Percentiles rank a stretch among this genome's conserved stretches.
Conservation (phyloP, 768 basidiomycete genomes). For the Suillus placidus region DNA sequence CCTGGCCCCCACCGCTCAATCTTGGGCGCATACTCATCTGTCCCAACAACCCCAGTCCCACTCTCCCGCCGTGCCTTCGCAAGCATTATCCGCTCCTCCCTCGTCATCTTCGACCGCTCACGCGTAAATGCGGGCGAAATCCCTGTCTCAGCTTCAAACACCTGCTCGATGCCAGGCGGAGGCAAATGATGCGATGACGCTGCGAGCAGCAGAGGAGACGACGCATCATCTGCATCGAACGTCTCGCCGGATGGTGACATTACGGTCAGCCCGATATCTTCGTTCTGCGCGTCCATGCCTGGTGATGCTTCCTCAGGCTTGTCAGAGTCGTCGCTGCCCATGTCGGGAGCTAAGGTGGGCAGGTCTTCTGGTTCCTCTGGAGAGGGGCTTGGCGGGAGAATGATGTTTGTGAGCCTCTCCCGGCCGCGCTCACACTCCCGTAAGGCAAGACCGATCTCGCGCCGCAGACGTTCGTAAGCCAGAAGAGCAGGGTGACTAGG, state of each 20-base stretch:
- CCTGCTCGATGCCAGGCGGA: slow-evolving; percentile 73
- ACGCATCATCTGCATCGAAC: slow-evolving; percentile 52
- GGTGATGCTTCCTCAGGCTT: slow-evolving; percentile 47
- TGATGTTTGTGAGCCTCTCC: slow-evolving; percentile 59
- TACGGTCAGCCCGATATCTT: slow-evolving; percentile 14
- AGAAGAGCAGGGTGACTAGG: slow-evolving; percentile 54
- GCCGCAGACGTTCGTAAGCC: slow-evolving; percentile 74
- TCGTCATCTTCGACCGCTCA: slow-evolving; percentile 64
- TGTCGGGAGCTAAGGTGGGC: slow-evolving; percentile 53
- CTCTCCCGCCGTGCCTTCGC: slow-evolving; percentile 57
- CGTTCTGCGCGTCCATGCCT: slow-evolving; percentile 29
- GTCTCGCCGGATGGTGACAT: slow-evolving; percentile 29
- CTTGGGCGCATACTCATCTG: slow-evolving; percentile 23
- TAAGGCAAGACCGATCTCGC: slow-evolving; percentile 76
- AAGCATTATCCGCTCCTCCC: slow-evolving; percentile 74
- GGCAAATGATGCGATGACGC: slow-evolving; percentile 59
- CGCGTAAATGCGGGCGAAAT: slow-evolving; percentile 43
- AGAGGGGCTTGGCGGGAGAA: slow-evolving; percentile 44
- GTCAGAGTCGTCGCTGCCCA: slow-evolving; percentile 57
- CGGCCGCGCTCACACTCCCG: slow-evolving; percentile 83
- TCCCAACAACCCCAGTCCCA: slow-evolving; percentile 28
- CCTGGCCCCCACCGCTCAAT: slow-evolving; percentile 68
- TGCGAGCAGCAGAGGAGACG: slow-evolving; percentile 53
- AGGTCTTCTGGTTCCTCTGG: slow-evolving; percentile 45
- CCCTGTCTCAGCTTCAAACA: slow-evolving; percentile 71